Conservation (phyloP, 1,284 basidiomycete species). For the Microbotryum saponariae region DNA sequence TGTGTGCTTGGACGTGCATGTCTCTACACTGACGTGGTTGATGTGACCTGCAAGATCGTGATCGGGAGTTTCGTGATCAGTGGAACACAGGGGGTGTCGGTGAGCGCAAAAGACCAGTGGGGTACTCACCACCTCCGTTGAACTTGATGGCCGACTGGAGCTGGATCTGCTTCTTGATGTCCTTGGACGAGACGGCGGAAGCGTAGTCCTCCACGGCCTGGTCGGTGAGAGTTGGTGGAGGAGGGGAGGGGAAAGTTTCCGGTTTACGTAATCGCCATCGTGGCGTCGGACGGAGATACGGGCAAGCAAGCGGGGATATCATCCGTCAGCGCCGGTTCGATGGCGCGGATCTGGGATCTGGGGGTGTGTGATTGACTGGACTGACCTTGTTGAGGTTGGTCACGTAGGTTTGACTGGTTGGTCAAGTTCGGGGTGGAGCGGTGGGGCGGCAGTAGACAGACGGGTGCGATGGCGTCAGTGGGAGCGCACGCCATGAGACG, state of each 20-base stretch:
- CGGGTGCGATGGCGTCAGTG: conserved; percentile 64
- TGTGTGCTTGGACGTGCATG: too few relatives aligned
- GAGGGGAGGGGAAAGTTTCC: neutral
- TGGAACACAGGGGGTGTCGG: too few relatives aligned
- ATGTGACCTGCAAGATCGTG: conserved; percentile 18
- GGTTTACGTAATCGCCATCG: neutral
- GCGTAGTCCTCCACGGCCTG: conserved; percentile 74
- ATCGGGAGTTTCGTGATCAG: too few relatives aligned
- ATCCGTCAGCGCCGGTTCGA: conserved; percentile 16
- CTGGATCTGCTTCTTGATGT: conserved; percentile 71
- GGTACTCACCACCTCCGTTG: conserved; percentile 69
- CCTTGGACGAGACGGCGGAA: conserved; percentile 52
- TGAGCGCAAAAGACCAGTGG: too few relatives aligned
- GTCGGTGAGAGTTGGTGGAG: neutral
- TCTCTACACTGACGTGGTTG: conserved; percentile 18
- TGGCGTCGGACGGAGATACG: neutral
- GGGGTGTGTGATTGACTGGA: too few relatives aligned
- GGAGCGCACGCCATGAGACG: too few relatives aligned
- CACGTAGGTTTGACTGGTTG: conserved; percentile 15
- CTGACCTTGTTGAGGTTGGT: conserved; percentile 28
- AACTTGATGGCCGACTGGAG: conserved; percentile 81
- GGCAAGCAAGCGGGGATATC: neutral
- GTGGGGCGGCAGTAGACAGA: conserved; percentile 96
- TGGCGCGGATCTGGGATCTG: too few relatives aligned
- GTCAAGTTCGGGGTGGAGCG: neutral